Evolutionary conservation across 768 basidiomycete genomes (phyloP), one percentile per base, ranked within the genome.

Genomic region (Terana coerulea): DNA sequence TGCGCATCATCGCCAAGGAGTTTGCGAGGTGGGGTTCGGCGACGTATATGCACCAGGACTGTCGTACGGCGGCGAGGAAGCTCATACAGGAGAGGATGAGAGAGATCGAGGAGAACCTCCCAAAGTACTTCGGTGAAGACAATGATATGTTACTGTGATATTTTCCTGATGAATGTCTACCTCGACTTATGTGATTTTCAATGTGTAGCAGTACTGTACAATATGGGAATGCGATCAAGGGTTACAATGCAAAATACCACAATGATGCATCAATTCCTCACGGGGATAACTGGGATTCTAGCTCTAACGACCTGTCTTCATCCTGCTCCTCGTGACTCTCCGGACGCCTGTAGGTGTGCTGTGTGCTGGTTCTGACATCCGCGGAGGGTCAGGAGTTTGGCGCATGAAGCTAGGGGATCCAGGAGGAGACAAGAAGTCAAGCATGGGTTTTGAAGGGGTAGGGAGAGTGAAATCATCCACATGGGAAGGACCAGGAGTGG

Each of bases 1-100:
- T 89, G 58, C 78, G 69, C 60, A 71, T 78, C 52, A 73, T 89
- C 30, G 69, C 79, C 59, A 83, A 81, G 66, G 84, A 87, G 49
- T 84, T 83, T 52, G 86, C 86, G 51, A 72, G 79, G 47, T 83
- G 82, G 80, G 84, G 85, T 2, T 78, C 76, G 52, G 81, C 81
- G 52, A 81, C 83, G n/a, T 86, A 86, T 61, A 88, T 88, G 87
- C 84, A 88, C 59, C 82, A 80, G 51, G 87, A 88, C 51, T 89
- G 87, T 69, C 74, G 83, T 61, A 66, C 71, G 59, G 65, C 70
- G 19, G 87, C 85, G 21, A 76, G 76, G 63, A 75, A 75, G 58
- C 73, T 74, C 40, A 79, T 88, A 40, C 64, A 66, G 21, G 83
- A 82, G 37, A 67, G 75, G 48, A 72, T 85, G 34, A 83, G 74